Conservation (phyloP, 441 rosid species). For the Breynia disticha region DNA sequence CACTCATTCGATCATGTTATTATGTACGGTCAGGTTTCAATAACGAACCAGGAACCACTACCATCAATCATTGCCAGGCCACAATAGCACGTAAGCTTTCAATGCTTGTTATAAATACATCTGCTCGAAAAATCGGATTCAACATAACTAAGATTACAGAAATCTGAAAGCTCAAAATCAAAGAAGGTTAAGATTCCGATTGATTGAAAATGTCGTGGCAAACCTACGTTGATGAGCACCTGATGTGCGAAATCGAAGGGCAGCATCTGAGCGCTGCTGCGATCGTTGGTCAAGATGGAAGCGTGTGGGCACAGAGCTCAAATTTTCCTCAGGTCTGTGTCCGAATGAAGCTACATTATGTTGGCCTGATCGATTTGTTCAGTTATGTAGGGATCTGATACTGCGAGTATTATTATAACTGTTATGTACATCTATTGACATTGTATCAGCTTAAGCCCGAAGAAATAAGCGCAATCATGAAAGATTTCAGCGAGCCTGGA, state of each 20-base stretch:
- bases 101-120: too few species aligned
- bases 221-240: conserved; percentile 76
- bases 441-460: conserved; percentile 33
- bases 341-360: background rate
- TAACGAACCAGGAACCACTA: background rate
- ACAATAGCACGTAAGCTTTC: background rate
- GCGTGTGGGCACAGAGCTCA: conserved; percentile 83
- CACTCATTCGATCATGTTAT: conserved; percentile 18
- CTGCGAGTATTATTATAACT: background rate
- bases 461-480: conserved; percentile 33
- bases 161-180: too few species aligned
- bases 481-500: conserved; percentile 53
- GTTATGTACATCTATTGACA: too few species aligned
- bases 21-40: conserved; percentile 16
- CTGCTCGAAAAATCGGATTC: too few species aligned
- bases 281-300: conserved; percentile 76
- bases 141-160: too few species aligned
- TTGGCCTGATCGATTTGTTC: conserved; percentile 11
- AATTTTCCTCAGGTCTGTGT: conserved; percentile 47
- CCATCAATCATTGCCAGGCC: conserved; percentile 5
- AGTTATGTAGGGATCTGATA: conserved; percentile 5
- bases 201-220: conserved; percentile 73
- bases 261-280: conserved; percentile 58
- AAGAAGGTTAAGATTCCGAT: background rate
- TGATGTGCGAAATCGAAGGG: conserved; percentile 79